Evolutionary conservation across 2,329 filamentous ascomycete genomes (phyloP), one percentile per base, ranked within the genome.

Genomic region (Exophiala calicioides): DNA sequence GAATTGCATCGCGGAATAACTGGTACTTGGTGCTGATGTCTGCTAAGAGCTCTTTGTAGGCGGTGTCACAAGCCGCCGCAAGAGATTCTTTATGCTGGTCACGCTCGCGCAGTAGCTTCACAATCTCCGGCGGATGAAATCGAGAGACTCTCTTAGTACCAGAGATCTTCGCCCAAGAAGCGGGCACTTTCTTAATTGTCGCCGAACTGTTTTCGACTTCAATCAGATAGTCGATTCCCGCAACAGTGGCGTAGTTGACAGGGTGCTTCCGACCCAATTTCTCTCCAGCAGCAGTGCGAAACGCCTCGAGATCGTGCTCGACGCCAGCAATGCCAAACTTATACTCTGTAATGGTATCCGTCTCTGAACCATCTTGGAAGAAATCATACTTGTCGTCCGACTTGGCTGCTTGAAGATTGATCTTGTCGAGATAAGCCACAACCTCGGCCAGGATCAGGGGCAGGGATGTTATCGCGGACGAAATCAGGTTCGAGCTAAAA

Each of bases 81-180:
- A 98, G 80, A 2, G 88, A 85, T 68, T 98, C 93, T 63, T 91
- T 95, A 69, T 96, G 87, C 61, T 96, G 91, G 65, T 97, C 93
- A 32, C 93, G 82, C 68, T 96, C 90, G 31, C 84, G 82, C 13
- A 95, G 79, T 58, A 95, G 77, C 52, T 82, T 81, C 37, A 95
- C 78, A 18, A 96, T 88, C 58, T 95, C 86, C 3, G 93, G 93
- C 0, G 93, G 93, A 68, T 98, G 93, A 67, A 97, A 98, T 48
- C 93, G 84, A 0, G 89, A 90, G 4, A 90, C 72, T 60, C 88
- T 89, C 67, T 97, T 97, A 5, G 93, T 98, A 38, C 91, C 90
- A 47, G 86, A 94, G 60, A 97, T 88, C 68, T 98, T 97, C 55
- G 80, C 77, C 93, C 93, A 98, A 0, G 88, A 94, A 3, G 93